Evolutionary conservation across 495 filamentous ascomycete genomes (phyloP).

Genomic region (Neurospora discreta): DNA sequence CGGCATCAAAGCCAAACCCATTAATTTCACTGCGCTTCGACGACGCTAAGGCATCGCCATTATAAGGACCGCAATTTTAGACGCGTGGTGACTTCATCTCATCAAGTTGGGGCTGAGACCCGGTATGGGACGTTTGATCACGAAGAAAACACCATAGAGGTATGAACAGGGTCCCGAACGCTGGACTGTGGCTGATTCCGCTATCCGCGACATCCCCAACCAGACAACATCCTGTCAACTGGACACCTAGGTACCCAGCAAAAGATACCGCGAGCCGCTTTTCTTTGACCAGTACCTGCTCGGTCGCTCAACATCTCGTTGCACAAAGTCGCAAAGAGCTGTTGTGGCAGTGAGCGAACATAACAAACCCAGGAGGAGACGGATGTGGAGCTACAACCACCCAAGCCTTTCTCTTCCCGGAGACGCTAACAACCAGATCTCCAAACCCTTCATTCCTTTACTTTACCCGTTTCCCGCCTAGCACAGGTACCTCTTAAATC

Average conservation of each 20-base stretch:
- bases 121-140: neutral
- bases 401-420: neutral
- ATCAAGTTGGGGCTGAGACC: neutral
- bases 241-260: neutral
- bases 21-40: neutral
- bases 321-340: neutral
- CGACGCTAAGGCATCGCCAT: neutral
- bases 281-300: neutral
- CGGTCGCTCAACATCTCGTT: neutral
- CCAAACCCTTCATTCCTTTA: neutral
- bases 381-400: neutral
- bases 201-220: neutral
- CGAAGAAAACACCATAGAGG: neutral
- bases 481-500: neutral
- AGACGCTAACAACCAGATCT: neutral
- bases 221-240: neutral
- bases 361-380: neutral
- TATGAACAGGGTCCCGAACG: neutral
- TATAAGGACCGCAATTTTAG: neutral
- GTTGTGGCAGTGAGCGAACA: neutral
- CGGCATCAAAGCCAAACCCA: neutral
- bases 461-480: neutral
- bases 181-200: neutral
- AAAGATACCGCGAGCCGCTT: neutral
- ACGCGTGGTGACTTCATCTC: neutral